Percentiles rank a stretch among this genome's conserved stretches.
Evolutionary conservation across 2,329 filamentous ascomycete genomes (phyloP).

Genomic region (Sarocladium kiliense): DNA sequence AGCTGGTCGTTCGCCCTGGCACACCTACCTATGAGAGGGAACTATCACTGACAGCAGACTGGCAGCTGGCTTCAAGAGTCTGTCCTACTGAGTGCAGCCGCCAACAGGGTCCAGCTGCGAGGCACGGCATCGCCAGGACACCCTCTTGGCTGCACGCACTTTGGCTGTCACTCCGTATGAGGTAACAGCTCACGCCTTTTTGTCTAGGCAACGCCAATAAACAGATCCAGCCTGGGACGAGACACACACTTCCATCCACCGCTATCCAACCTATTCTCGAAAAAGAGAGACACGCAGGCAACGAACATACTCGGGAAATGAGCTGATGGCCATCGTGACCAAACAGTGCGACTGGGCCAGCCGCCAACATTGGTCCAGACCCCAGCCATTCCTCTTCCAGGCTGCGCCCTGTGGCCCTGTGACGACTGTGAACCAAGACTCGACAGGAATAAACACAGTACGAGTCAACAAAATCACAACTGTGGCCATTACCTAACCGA

Average conservation of each 20-base stretch:
- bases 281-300: slow-evolving; percentile 4
- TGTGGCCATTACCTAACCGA: neutral
- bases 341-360: slow-evolving; percentile 8
- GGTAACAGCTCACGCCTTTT: neutral
- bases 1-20: neutral
- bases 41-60: neutral
- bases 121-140: neutral
- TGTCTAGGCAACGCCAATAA: slow-evolving; percentile 2
- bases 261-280: neutral
- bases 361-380: neutral
- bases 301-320: slow-evolving; percentile 10
- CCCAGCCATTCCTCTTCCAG: slow-evolving; percentile 1
- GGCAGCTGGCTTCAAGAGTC: neutral
- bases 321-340: slow-evolving; percentile 13
- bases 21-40: too few relatives aligned
- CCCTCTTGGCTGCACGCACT: slow-evolving; percentile 1
- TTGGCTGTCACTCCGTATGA: neutral
- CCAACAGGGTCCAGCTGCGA: neutral
- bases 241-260: neutral
- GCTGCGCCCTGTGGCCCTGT: neutral
- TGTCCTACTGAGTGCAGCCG: neutral
- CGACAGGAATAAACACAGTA: neutral
- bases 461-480: slow-evolving; percentile 1
- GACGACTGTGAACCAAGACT: neutral
- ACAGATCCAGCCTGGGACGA: neutral